Conservation (phyloP, 306 rosid species). For the Castanospermum australe region DNA sequence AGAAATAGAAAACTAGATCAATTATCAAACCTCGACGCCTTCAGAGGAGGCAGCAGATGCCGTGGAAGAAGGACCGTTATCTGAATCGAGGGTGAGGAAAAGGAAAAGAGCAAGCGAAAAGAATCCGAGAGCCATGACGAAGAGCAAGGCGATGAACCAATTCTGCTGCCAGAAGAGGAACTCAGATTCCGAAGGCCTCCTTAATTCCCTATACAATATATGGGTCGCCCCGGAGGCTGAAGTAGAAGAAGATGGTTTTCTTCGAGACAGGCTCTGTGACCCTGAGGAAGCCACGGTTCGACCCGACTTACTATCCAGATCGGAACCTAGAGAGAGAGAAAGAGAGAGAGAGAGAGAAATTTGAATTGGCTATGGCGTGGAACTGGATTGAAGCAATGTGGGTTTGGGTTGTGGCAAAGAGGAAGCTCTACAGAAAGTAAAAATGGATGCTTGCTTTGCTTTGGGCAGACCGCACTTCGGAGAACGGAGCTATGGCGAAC, state of each 20-base stretch:
- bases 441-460: no score
- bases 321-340: background rate
- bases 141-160: constrained; percentile 84
- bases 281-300: constrained; percentile 98
- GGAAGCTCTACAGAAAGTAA: no score
- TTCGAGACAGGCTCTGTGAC: constrained; percentile 69
- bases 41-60: constrained; percentile 69
- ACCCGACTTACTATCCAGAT: constrained; percentile 35
- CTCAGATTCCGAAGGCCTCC: no score
- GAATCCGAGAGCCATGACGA: constrained; percentile 82
- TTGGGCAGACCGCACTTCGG: no score
- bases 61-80: constrained; percentile 44
- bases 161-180: constrained; percentile 68
- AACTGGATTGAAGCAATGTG: no score
- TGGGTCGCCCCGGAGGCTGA: no score
- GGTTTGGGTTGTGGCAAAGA: no score
- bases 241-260: constrained; percentile 69
- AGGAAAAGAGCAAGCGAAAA: constrained; percentile 77
- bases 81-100: constrained; percentile 67
- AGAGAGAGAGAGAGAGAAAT: no score
- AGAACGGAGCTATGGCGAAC: no score
- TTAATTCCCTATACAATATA: no score
- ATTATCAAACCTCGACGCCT: constrained; percentile 77
- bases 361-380: no score
- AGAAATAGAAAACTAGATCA: no score